Base-by-base conservation (phyloP, 257 asterid species). In the Rhazya stricta region DNA sequence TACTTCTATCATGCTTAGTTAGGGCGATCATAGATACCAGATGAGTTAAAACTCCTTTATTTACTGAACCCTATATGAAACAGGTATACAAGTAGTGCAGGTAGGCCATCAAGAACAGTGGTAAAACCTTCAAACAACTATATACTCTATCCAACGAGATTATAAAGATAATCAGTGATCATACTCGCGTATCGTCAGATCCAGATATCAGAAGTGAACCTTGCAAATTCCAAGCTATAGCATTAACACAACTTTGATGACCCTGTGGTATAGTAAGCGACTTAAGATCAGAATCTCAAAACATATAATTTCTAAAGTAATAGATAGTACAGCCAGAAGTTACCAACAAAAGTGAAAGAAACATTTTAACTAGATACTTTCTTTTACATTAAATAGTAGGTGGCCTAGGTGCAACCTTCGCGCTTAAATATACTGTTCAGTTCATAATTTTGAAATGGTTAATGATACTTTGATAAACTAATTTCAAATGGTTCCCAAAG, bases 141-240 rank as follows among this genome's bases (percentile, higher is more conserved):
- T n/a, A 16, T 46, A 23, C 23, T 48, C 42, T n/a, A 8, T 27
- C 13, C 46, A n/a, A 25, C 16, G 16, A 54, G 34, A 62, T 19
- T 48, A 67, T 46, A 27, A 50, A 29, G 34, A 69, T 4, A 50
- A 39, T 73, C 19, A 25, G 66, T 57, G 82, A 79, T 67, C 96
- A 84, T 95, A 95, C 98, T 41, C 73, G 86, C 71, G 96, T 89
- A 82, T 95, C 99, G 85, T 95, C 99, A 58, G 99, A 95, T 79
- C 99, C 99, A 79, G 99, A 92, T 78, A 95, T 75, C 86, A 95
- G 80, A 78, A 95, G 82, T 23, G 98, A 91, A 80, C 98, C 98
- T 67, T 81, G 82, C 45, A 97, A 85, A 78, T 95, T 95, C 99
- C 99, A 95, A 78, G 99, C 88, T 78, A 95, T 80, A 30, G 97